Base-by-base conservation (phyloP, 495 filamentous ascomycete species). In the Venustampulla echinocandica region DNA sequence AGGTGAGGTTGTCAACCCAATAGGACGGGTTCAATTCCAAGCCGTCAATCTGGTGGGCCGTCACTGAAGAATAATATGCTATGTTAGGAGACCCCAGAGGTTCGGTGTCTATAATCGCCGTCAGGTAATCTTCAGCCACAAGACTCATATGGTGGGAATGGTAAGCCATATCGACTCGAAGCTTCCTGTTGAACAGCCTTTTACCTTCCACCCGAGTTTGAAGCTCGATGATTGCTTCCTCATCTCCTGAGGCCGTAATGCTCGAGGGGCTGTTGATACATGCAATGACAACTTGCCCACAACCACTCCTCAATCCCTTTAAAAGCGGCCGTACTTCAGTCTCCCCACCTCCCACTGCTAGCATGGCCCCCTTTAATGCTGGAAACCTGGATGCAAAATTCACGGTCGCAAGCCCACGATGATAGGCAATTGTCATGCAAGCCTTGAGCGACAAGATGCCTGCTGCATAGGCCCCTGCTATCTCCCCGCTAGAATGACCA, bases 401-500 rank as follows among this genome's bases (percentile, higher is more conserved):
- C 27, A 30, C 27, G n/a, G n/a, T 30, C 27, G 27, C 7, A 7
- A 7, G 27, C n/a, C 27, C 27, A 7, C 27, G 7, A n/a, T 7
- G n/a, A n/a, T 30, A 30, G n/a, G 27, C 27, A 30, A 30, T 30
- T n/a, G 7, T n/a, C 7, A 30, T 30, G 27, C 27, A 30, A 30
- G 27, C 64, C 15, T 69, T 61, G 15, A 77, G 77, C 2, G 56
- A 64, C 15, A 76, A 46, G n/a, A 67, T 57, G 5, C 73, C 71
- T 6, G 71, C 67, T 0, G 69, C 65, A 42, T 73, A 74, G 0
- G 73, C 71, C 3, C 72, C 74, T 15, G 64, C 71, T 50, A 82
- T 82, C 54, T 83, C 79, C 10, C 79, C 79, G 55, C 73, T 78
- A 2, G 80, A 82, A 60, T 83, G 79, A 10, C 79, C 79, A 4